Evolutionary conservation across 176 grass and related monocot genomes (phyloP).

Genomic region (Otatea glauca): DNA sequence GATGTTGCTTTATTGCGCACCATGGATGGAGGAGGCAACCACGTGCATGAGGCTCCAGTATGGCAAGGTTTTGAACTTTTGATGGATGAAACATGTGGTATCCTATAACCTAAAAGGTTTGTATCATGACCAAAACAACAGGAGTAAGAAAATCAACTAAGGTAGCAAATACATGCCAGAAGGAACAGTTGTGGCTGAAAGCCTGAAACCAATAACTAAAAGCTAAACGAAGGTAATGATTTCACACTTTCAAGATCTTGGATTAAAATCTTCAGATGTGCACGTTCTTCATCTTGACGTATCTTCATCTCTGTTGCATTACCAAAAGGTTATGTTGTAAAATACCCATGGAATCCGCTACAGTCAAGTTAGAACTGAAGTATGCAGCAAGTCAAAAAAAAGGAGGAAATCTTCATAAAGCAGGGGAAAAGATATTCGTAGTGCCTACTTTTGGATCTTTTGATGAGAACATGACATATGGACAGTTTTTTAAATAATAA

Average conservation of each 20-base stretch:
- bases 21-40: background rate
- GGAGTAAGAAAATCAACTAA: slow-evolving; percentile 20
- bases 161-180: background rate
- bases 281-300: slow-evolving; percentile 75
- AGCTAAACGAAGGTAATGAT: slow-evolving; percentile 2
- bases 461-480: background rate
- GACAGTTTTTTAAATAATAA: background rate
- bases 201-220: slow-evolving; percentile 23
- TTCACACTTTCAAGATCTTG: slow-evolving; percentile 79
- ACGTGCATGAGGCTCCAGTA: background rate
- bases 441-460: background rate
- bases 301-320: slow-evolving; percentile 69
- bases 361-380: slow-evolving; percentile 1
- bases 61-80: background rate
- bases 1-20: slow-evolving; percentile 3
- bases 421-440: background rate
- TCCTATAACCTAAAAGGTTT: background rate
- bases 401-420: background rate
- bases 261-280: slow-evolving; percentile 81
- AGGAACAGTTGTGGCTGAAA: background rate
- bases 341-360: slow-evolving; percentile 8
- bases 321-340: slow-evolving; percentile 28
- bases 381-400: background rate
- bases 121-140: background rate
- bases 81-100: background rate